phyloP scores from a whole-genome alignment of 495 filamentous ascomycete species.

The Penicillium angulare region DNA sequence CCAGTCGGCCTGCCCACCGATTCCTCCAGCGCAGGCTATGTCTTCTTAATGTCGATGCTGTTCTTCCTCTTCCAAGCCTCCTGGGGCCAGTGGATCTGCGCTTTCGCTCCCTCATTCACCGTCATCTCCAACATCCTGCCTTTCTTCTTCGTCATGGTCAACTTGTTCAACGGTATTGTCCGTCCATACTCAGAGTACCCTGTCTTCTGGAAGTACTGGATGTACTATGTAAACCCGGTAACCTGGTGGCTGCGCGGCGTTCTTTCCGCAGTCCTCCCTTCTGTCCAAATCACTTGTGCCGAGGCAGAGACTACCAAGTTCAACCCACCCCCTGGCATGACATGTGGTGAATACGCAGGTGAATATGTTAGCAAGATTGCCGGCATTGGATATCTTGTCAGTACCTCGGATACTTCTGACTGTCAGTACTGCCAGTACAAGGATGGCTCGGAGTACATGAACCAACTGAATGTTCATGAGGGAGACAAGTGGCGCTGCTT shows the following conservation, averaged over 20 bases:
- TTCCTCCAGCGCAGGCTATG: conserved; percentile 67
- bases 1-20: conserved; percentile 68
- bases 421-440: conserved; percentile 78
- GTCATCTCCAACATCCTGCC: conserved; percentile 67
- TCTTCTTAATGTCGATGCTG: conserved; percentile 78
- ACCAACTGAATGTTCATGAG: conserved; percentile 61
- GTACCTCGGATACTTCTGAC: conserved; percentile 50
- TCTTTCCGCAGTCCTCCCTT: conserved; percentile 58
- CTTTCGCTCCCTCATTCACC: conserved; percentile 76
- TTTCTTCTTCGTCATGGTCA: conserved; percentile 74
- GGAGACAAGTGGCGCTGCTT: conserved; percentile 71
- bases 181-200: conserved; percentile 68
- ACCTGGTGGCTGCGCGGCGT: conserved; percentile 76
- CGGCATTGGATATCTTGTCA: conserved; percentile 56
- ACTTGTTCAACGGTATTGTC: conserved; percentile 74
- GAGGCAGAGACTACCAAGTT: conserved; percentile 63
- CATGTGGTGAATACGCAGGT: conserved; percentile 60
- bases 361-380: conserved; percentile 49
- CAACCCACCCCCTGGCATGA: conserved; percentile 59
- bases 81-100: conserved; percentile 85
- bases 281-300: conserved; percentile 56
- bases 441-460: conserved; percentile 65
- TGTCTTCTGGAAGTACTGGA: conserved; percentile 78
- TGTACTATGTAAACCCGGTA: conserved; percentile 70
- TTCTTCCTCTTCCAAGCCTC: conserved; percentile 77